phyloP scores from a whole-genome alignment of 768 basidiomycete species.

The Chalciporus pseudorubinellus region DNA sequence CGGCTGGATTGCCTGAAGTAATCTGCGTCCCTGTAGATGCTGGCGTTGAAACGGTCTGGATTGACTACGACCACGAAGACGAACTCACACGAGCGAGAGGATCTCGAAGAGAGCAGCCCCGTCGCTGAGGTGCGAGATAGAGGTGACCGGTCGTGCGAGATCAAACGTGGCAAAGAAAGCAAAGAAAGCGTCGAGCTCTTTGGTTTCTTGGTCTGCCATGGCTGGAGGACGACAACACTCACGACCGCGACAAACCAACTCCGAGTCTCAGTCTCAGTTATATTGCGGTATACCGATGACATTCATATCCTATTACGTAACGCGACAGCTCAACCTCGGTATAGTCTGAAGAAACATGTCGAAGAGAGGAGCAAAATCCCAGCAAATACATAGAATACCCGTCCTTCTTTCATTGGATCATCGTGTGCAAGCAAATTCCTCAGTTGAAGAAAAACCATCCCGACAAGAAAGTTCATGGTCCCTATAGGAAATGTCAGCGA shows the following conservation, averaged over 20 bases:
- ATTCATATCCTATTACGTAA: slow-evolving; percentile 25
- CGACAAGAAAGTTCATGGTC: slow-evolving; percentile 83
- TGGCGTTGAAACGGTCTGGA: slow-evolving; percentile 8
- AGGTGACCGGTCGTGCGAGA: slow-evolving; percentile 59
- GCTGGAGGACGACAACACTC: slow-evolving; percentile 1
- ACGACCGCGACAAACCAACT: slow-evolving; percentile 5
- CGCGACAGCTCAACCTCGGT: slow-evolving; percentile 20
- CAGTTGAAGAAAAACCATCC: slow-evolving; percentile 80
- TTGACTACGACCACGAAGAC: neutral
- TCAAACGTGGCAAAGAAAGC: slow-evolving; percentile 76
- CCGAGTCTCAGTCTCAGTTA: neutral
- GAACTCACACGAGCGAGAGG: slow-evolving; percentile 68
- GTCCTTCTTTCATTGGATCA: slow-evolving; percentile 64
- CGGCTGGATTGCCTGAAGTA: slow-evolving; percentile 71
- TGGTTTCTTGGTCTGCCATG: slow-evolving; percentile 43
- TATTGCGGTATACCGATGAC: neutral
- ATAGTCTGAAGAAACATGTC: slow-evolving; percentile 24
- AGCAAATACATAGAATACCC: slow-evolving; percentile 86
- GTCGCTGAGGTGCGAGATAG: slow-evolving; percentile 73
- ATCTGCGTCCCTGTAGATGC: slow-evolving; percentile 58
- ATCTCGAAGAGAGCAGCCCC: slow-evolving; percentile 75
- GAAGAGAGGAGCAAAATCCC: slow-evolving; percentile 41
- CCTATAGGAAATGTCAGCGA: slow-evolving; percentile 44
- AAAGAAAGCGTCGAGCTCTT: slow-evolving; percentile 79
- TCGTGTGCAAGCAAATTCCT: slow-evolving; percentile 70